Evolutionary conservation across 768 basidiomycete species (phyloP), one percentile per base, ranked within the genome.

Genomic region (Phylloporus arenicola): DNA sequence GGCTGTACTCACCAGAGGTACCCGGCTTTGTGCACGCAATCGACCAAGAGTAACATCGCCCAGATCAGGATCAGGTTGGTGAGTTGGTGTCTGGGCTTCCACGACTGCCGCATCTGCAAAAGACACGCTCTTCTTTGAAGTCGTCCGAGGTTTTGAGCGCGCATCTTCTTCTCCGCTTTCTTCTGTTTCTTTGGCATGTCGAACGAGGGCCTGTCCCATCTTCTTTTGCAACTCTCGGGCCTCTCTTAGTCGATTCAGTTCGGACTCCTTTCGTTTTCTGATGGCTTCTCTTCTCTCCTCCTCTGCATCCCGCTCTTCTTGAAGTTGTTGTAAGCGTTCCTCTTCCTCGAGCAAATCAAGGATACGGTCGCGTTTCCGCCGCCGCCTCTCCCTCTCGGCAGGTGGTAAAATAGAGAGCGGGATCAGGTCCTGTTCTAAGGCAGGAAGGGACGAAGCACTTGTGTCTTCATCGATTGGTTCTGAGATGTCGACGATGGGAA

Each of bases 401-500:
- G 69, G 57, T 0, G 81, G 62, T 10, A 86, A 68, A 13, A 68
- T 61, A 33, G 75, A 65, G 24, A 82, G 55, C 0, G 78, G 75
- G 29, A 80, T 62, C 10, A 82, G 64, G 35, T 75, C 71, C 22
- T 74, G 66, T 24, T 81, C 78, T 20, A 74, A 70, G 24, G 45
- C 31, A 3, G 60, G 46, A 27, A 60, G 39, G 10, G 57, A 47
- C 1, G 57, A 45, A 19, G 47, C 47, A n/a, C 57, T 55, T 24
- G 51, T 45, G n/a, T 43, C 41, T 3, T 58, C 61, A 14, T 67
- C 44, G 4, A 76, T 58, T 37, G 80, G 81, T 60, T 91, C 88
- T 27, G 75, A 77, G 50, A 91, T 83, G 33, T 91, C 88, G 52
- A 89, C 73, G 54, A 91, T 84, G 11, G 88, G 88, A 34, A 87